Conservation (phyloP, 306 rosid genomes). For the Nissolia schottii region DNA sequence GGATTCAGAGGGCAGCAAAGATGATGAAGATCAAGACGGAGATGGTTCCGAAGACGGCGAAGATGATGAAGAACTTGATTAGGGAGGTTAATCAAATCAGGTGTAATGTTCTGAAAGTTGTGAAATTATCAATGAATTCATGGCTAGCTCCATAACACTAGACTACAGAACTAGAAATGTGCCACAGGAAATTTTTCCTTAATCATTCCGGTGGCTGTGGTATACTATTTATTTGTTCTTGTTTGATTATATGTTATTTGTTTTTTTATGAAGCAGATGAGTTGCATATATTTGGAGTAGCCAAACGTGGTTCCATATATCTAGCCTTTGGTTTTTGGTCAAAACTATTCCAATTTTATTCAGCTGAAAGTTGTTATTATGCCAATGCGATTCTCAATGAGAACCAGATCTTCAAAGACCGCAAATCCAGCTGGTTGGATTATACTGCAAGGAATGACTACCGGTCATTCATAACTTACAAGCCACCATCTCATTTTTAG, state of each 20-base stretch:
- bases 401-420: background rate
- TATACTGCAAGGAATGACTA: background rate
- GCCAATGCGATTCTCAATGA: background rate
- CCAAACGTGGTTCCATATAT: background rate
- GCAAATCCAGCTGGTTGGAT: background rate
- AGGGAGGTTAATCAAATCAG: conserved; percentile 3
- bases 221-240: background rate
- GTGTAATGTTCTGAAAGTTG: background rate
- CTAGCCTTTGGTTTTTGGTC: background rate
- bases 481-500: too few relatives aligned
- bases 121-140: background rate
- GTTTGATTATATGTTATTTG: background rate
- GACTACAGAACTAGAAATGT: background rate
- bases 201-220: conserved; percentile 14
- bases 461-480: background rate
- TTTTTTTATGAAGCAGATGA: background rate
- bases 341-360: background rate
- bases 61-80: conserved; percentile 21
- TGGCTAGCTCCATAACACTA: background rate
- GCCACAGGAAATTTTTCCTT: conserved; percentile 18
- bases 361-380: background rate
- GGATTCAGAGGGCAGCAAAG: conserved; percentile 28
- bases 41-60: conserved; percentile 12
- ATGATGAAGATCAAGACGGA: conserved; percentile 28
- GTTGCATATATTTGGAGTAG: background rate